Evolutionary conservation across 441 rosid species (phyloP).

Genomic region (Arabidopsis hybrid): DNA sequence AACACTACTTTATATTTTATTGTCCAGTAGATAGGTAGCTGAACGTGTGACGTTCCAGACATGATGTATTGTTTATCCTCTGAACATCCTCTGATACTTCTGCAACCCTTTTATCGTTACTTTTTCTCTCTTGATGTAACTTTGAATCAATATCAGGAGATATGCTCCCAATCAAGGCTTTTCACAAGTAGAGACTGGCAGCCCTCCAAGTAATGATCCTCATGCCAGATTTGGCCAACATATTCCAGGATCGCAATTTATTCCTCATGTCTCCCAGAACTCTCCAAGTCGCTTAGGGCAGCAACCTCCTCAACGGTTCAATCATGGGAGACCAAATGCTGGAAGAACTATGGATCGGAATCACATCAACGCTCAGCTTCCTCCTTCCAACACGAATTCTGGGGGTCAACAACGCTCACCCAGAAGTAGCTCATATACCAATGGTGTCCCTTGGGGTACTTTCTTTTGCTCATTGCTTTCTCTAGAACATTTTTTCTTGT

Average conservation of each 20-base stretch:
- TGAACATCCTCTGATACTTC: slow-evolving; percentile 20
- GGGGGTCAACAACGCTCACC: slow-evolving; percentile 87
- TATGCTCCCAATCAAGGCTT: slow-evolving; percentile 66
- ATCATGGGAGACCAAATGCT: slow-evolving; percentile 64
- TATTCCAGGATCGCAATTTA: slow-evolving; percentile 51
- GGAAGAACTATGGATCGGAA: slow-evolving; percentile 75
- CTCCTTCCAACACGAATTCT: slow-evolving; percentile 64
- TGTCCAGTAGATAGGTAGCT: slow-evolving; percentile 11
- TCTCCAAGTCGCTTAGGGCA: slow-evolving; percentile 97
- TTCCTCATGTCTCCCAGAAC: slow-evolving; percentile 66
- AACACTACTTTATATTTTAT: background rate
- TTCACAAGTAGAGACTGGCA: slow-evolving; percentile 72
- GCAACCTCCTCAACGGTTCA: slow-evolving; percentile 64
- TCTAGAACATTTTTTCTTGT: background rate
- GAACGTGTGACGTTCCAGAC: slow-evolving; percentile 18
- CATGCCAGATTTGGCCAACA: slow-evolving; percentile 71
- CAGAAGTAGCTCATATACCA: slow-evolving; percentile 74
- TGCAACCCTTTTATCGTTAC: too few relatives aligned
- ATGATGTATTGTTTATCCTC: slow-evolving; percentile 15
- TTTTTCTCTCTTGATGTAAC: slow-evolving; percentile 10
- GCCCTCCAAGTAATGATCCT: slow-evolving; percentile 76
- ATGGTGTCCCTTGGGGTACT: slow-evolving; percentile 89
- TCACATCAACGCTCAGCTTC: slow-evolving; percentile 73
- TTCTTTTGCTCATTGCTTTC: slow-evolving; percentile 32
- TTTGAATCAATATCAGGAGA: slow-evolving; percentile 59